These are phyloP conservation scores for Gossypium davidsonii DNA, from an alignment of 441 rosid genomes.

Conservation along the genomic window DNA sequence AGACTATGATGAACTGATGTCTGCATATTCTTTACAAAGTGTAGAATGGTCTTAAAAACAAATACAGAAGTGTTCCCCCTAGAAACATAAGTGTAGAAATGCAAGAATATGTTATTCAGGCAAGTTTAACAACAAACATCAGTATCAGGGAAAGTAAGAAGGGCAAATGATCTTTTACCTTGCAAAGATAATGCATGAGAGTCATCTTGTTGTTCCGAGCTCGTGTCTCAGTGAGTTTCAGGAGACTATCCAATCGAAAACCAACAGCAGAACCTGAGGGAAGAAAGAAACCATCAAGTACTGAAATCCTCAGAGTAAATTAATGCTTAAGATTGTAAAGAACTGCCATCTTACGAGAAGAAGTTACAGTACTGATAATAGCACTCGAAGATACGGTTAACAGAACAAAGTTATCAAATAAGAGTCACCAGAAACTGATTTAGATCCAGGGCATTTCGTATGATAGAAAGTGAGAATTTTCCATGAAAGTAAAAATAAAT, in stretches of 20 bases:
- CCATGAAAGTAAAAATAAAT: no score
- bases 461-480: no score
- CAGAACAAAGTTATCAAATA: background rate
- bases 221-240: conserved; percentile 91
- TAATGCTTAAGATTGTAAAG: background rate
- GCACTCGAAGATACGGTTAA: background rate
- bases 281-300: conserved; percentile 7
- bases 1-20: background rate
- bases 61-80: background rate
- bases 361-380: background rate
- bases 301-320: conserved; percentile 9
- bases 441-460: background rate
- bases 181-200: conserved; percentile 97
- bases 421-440: background rate
- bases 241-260: conserved; percentile 91
- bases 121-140: background rate
- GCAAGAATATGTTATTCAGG: background rate
- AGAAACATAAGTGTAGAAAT: background rate
- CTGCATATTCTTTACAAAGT: background rate
- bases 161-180: conserved; percentile 39
- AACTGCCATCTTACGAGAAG: background rate
- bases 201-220: conserved; percentile 85
- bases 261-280: conserved; percentile 86
- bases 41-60: background rate
- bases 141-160: background rate